A percentile compares a stretch with the other conserved stretches of the same genome.
phyloP scores from a whole-genome alignment of 1,284 basidiomycete species.

The Takashimella koratensis region DNA sequence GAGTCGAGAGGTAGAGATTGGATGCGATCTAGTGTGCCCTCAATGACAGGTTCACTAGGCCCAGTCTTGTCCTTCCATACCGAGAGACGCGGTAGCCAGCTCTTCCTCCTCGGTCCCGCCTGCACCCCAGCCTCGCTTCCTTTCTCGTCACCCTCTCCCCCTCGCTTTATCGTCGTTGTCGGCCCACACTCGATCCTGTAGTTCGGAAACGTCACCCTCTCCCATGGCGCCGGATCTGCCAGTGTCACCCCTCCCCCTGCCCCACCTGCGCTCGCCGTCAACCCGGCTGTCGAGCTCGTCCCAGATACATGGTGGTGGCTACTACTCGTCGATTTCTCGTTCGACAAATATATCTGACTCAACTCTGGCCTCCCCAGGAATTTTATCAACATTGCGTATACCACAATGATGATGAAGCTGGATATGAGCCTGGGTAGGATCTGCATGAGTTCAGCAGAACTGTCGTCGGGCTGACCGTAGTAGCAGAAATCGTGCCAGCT shows the following conservation, averaged over 20 bases:
- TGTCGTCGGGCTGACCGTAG: conserved; percentile 7
- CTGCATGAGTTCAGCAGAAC: conserved; percentile 16
- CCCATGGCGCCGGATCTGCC: no score
- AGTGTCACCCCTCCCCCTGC: neutral
- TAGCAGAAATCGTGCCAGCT: conserved; percentile 12
- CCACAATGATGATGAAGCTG: conserved; percentile 11
- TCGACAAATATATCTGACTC: neutral
- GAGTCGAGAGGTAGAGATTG: no score
- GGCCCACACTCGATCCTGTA: conserved; percentile 1
- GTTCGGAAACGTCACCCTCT: conserved; percentile 11
- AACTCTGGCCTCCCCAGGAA: conserved; percentile 18
- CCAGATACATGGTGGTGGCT: neutral
- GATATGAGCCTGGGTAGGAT: conserved; percentile 14
- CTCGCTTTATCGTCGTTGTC: no score
- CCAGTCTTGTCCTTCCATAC: neutral
- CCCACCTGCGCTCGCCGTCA: neutral
- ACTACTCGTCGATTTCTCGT: neutral
- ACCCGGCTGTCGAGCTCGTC: neutral
- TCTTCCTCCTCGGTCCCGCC: neutral
- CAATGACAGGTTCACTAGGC: no score
- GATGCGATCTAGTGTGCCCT: no score
- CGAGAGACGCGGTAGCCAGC: neutral
- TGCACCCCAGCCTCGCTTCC: no score
- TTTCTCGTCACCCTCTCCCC: no score
- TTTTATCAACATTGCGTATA: conserved; percentile 16